Conservation (phyloP, 176 grass and related monocot genomes). For the Bonia amplexicaulis region DNA sequence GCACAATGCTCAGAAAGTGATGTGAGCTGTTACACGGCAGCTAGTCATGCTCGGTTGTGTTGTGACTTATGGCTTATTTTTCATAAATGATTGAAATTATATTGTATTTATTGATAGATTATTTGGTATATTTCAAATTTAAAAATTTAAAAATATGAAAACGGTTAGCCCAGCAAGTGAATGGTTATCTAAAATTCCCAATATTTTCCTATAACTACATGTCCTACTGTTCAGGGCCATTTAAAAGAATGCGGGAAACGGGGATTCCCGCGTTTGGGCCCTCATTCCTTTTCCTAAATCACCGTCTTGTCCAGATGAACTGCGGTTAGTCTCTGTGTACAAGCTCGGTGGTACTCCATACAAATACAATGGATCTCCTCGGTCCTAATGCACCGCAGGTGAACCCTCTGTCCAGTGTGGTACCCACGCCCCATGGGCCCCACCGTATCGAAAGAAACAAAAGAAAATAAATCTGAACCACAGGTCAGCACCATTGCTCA, state of each 20-base stretch:
- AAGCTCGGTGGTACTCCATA: not conserved
- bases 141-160: no score
- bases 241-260: no score
- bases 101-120: no score
- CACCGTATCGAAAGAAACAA: slow-evolving; percentile 5
- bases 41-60: no score
- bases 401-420: not conserved
- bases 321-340: not conserved
- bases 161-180: no score
- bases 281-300: not conserved
- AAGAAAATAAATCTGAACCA: not conserved
- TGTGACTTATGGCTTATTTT: no score
- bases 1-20: not conserved
- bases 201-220: not conserved
- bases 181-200: not conserved
- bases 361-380: not conserved
- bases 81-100: no score
- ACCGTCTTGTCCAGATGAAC: not conserved
- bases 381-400: not conserved
- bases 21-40: no score
- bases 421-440: not conserved
- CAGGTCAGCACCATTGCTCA: not conserved
- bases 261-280: no score
- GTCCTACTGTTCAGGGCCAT: no score
- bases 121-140: no score